phyloP scores from a whole-genome alignment of 75 land plant species.

The Cupressus sempervirens region DNA sequence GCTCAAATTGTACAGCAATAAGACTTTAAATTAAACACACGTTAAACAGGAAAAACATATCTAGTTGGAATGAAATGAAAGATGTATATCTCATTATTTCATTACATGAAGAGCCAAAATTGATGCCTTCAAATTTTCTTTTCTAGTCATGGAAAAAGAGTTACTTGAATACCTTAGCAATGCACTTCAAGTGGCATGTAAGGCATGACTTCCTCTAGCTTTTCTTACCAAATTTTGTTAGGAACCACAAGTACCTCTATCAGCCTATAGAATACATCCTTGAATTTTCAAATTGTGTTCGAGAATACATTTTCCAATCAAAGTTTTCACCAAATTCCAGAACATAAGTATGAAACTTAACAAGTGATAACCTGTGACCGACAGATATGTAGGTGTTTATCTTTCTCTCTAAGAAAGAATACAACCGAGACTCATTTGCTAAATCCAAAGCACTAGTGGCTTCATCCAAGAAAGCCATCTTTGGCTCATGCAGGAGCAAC shows the following conservation, averaged over 20 bases:
- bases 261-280: slow-evolving; percentile 5
- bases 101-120: neutral
- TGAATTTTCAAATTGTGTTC: slow-evolving; percentile 27
- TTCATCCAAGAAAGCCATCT: slow-evolving; percentile 44
- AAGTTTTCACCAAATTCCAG: slow-evolving; percentile 29
- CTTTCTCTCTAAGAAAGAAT: slow-evolving; percentile 20
- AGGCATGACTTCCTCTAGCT: neutral
- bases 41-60: neutral
- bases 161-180: neutral
- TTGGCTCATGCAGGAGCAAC: slow-evolving; percentile 37
- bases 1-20: neutral
- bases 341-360: slow-evolving; percentile 40
- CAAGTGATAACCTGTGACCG: slow-evolving; percentile 41
- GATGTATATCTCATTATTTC: neutral
- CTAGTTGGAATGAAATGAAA: neutral
- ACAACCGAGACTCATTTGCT: slow-evolving; percentile 32
- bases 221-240: neutral
- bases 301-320: slow-evolving; percentile 27
- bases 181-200: neutral
- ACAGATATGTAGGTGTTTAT: slow-evolving; percentile 37
- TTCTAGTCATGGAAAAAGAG: neutral
- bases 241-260: neutral
- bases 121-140: neutral
- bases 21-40: neutral
- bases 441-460: slow-evolving; percentile 51